phyloP scores from a whole-genome alignment of 2,329 filamentous ascomycete genomes.

The Fusarium begoniae region DNA sequence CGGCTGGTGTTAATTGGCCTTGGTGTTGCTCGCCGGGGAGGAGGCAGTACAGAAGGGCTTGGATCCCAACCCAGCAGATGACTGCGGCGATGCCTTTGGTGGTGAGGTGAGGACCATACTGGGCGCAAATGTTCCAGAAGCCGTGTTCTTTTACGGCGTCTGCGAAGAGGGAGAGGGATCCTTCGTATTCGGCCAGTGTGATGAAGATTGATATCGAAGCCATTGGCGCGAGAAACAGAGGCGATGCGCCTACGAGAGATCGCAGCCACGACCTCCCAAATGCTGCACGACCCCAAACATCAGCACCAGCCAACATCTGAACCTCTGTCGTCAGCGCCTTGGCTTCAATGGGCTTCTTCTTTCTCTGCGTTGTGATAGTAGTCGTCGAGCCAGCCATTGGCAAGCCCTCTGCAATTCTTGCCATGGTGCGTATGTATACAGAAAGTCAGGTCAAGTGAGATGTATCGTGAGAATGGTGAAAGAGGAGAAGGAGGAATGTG shows the following conservation, averaged over 20 bases:
- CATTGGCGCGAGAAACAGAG: constrained; percentile 36
- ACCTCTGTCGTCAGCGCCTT: background rate
- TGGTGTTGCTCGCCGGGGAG: constrained; percentile 31
- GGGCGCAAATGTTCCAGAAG: constrained; percentile 25
- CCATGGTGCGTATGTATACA: background rate
- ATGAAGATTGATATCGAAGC: constrained; percentile 37
- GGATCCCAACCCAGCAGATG: constrained; percentile 15
- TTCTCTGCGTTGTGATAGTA: background rate
- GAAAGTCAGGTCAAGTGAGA: background rate
- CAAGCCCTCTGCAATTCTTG: background rate
- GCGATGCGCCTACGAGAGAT: constrained; percentile 37
- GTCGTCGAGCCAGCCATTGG: constrained; percentile 8
- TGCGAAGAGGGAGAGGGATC: constrained; percentile 25
- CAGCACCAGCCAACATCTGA: background rate
- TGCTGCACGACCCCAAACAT: constrained; percentile 39
- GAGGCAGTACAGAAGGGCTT: constrained; percentile 23
- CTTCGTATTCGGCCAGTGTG: constrained; percentile 35
- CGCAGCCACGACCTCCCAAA: constrained; percentile 36
- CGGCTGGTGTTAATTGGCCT: constrained; percentile 55
- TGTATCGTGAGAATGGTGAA: background rate
- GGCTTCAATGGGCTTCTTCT: background rate
- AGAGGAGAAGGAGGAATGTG: background rate
- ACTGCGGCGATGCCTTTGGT: constrained; percentile 22
- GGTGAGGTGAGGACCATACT: constrained; percentile 27
- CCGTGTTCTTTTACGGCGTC: constrained; percentile 13